phyloP scores from a whole-genome alignment of 2,329 filamentous ascomycete genomes.

The Microdochium trichocladiopsis region DNA sequence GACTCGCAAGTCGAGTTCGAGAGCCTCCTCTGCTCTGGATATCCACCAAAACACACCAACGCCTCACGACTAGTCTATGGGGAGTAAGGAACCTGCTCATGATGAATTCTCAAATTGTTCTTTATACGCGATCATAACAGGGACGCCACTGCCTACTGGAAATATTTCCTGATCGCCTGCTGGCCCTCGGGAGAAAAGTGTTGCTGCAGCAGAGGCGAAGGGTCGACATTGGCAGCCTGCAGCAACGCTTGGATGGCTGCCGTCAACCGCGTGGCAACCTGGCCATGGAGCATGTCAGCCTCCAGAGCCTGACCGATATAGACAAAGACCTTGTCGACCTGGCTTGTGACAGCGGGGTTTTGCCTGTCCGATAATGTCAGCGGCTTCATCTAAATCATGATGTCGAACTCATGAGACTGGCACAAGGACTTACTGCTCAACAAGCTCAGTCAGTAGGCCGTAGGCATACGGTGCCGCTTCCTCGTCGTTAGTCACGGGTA shows the following conservation, averaged over 20 bases:
- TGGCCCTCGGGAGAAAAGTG: slow-evolving; percentile 72
- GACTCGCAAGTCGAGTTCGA: too few species aligned
- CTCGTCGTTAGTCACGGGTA: slow-evolving; percentile 91
- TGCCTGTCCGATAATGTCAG: slow-evolving; percentile 50
- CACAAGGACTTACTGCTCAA: slow-evolving; percentile 72
- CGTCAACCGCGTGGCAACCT: slow-evolving; percentile 72
- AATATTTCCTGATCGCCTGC: slow-evolving; percentile 70
- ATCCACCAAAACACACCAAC: neutral
- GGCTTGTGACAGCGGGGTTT: slow-evolving; percentile 72
- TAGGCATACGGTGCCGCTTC: slow-evolving; percentile 97
- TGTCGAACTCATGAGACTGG: neutral
- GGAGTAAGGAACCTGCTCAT: neutral
- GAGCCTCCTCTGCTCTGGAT: too few species aligned
- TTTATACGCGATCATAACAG: neutral
- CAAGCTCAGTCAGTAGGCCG: slow-evolving; percentile 81
- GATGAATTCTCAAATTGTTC: neutral
- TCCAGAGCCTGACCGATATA: slow-evolving; percentile 85
- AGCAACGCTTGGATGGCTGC: slow-evolving; percentile 73
- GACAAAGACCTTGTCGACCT: slow-evolving; percentile 76
- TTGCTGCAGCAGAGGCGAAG: slow-evolving; percentile 65
- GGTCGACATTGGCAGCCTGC: slow-evolving; percentile 65
- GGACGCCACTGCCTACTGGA: slow-evolving; percentile 43
- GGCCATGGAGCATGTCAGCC: slow-evolving; percentile 80
- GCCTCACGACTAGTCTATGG: neutral
- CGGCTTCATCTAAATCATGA: slow-evolving; percentile 1